Evolutionary conservation across 768 basidiomycete species (phyloP).

Genomic region (Gloeophyllum trabeum): DNA sequence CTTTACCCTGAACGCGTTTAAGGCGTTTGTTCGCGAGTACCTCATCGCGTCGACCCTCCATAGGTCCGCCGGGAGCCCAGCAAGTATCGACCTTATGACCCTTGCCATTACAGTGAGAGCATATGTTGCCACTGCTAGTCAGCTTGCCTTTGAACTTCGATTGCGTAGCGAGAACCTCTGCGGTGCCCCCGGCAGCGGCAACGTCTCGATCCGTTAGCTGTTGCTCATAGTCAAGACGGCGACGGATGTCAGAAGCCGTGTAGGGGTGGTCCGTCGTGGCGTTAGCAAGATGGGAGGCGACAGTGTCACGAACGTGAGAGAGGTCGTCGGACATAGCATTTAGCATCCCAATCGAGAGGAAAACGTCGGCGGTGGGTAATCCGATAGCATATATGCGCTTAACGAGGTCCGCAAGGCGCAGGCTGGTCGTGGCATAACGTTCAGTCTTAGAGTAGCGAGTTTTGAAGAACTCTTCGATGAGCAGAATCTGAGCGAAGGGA

Average conservation of each 20-base stretch:
- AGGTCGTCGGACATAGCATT: constrained; percentile 7
- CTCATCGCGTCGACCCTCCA: background rate
- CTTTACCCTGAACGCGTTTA: background rate
- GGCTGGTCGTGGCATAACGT: constrained; percentile 1
- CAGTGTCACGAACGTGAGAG: constrained; percentile 3
- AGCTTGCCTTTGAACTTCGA: background rate
- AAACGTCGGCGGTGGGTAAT: constrained; percentile 6
- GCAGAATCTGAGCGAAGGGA: constrained; percentile 9
- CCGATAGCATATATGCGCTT: constrained; percentile 11
- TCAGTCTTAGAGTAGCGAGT: constrained; percentile 4
- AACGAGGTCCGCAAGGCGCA: constrained; percentile 6
- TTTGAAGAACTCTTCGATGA: constrained; percentile 9
- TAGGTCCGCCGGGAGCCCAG: background rate
- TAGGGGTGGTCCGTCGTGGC: background rate
- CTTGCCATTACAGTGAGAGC: constrained; percentile 1
- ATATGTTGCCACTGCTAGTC: background rate
- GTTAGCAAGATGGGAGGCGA: constrained; percentile 2
- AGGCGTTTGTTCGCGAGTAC: background rate
- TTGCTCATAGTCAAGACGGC: constrained; percentile 1
- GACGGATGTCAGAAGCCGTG: background rate
- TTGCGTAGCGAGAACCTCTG: background rate
- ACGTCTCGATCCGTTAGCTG: background rate
- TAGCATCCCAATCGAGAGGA: constrained; percentile 7
- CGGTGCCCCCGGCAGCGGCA: background rate
- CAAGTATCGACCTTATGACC: constrained; percentile 1